These are phyloP conservation scores for Beauveria rudraprayagi DNA, from an alignment of 2,329 filamentous ascomycete species.

Conservation along the genomic window DNA sequence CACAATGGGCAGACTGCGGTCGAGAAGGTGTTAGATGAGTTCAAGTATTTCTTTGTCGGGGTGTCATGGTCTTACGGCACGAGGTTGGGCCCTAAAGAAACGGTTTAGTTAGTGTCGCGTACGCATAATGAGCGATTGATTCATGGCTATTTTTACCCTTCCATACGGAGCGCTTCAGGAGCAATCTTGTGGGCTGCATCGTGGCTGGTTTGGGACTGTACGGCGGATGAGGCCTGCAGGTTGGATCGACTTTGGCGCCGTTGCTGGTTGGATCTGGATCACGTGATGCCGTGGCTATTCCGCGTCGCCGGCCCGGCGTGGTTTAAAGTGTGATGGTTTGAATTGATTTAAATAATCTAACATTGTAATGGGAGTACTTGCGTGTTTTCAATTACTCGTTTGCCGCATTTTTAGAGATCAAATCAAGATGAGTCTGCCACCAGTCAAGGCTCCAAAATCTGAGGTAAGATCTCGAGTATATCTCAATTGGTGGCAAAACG, in stretches of 20 bases:
- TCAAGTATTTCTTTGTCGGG: not conserved
- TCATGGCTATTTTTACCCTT: slow-evolving; percentile 53
- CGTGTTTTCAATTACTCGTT: not conserved
- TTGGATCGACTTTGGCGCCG: not conserved
- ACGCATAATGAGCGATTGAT: not conserved
- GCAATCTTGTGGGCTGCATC: slow-evolving; percentile 63
- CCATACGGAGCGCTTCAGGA: slow-evolving; percentile 75
- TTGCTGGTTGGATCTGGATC: not conserved
- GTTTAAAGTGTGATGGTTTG: not conserved
- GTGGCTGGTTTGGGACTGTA: slow-evolving; percentile 16
- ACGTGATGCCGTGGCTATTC: slow-evolving; percentile 1
- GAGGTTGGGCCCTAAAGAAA: slow-evolving; percentile 39
- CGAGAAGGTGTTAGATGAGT: slow-evolving; percentile 10
- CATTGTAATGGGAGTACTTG: not conserved
- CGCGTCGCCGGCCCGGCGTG: not conserved
- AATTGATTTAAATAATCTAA: not conserved
- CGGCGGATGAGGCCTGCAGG: not conserved
- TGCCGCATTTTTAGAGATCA: no score
- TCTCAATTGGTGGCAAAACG: no score
- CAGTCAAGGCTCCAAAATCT: no score
- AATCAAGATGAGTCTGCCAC: no score
- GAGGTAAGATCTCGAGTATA: no score
- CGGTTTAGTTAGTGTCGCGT: not conserved
- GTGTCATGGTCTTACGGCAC: slow-evolving; percentile 37
- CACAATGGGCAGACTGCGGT: slow-evolving; percentile 53